These are phyloP conservation scores for Diaporthe capsici DNA, from an alignment of 2,329 filamentous ascomycete genomes.

Conservation along the genomic window DNA sequence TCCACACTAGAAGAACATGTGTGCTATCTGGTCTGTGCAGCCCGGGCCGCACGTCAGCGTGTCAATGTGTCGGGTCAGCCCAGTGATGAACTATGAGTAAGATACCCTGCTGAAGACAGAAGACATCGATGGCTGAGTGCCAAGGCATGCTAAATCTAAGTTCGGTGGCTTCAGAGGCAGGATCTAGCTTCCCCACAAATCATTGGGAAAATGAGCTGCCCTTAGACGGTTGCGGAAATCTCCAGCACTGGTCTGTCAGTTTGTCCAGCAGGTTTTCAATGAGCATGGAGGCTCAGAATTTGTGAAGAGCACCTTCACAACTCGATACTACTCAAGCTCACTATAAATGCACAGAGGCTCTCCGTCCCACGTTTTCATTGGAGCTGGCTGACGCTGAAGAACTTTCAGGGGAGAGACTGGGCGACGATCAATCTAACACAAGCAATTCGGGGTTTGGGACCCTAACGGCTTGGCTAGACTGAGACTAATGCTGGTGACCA, in stretches of 20 bases:
- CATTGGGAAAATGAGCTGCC: background rate
- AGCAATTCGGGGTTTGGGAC: background rate
- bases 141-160: background rate
- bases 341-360: background rate
- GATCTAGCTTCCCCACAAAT: background rate
- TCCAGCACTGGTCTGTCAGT: background rate
- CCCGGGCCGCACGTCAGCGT: background rate
- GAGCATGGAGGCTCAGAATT: background rate
- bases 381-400: background rate
- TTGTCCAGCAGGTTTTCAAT: too few relatives aligned
- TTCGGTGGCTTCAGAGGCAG: background rate
- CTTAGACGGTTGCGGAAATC: background rate
- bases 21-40: background rate
- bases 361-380: background rate
- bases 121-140: background rate
- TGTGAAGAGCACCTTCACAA: background rate
- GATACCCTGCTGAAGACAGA: background rate
- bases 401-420: background rate
- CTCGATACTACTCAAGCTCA: background rate
- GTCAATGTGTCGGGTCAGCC: background rate
- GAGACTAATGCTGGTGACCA: conserved; percentile 7
- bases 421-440: background rate
- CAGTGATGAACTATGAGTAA: background rate
- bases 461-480: conserved; percentile 14
- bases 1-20: background rate